Conservation (phyloP, 805 yeast genomes). For the Saturnispora serradocipensis region DNA sequence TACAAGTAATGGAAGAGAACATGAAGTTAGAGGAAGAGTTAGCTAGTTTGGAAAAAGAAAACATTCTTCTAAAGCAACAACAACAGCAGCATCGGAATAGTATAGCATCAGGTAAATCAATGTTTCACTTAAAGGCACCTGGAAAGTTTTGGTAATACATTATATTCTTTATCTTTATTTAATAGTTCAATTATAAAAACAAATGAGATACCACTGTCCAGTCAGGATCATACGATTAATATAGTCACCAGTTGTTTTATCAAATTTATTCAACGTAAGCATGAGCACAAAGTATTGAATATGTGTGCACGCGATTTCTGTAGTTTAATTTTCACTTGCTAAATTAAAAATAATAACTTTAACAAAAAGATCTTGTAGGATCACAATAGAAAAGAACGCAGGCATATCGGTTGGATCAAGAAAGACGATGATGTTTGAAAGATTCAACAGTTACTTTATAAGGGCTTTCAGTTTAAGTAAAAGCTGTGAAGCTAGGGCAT, state of each 20-base stretch:
- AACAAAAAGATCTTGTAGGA: neutral
- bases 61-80: slow-evolving; percentile 25
- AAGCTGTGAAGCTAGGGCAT: slow-evolving; percentile 19
- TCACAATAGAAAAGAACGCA: neutral
- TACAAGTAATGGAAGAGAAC: slow-evolving; percentile 59
- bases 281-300: neutral
- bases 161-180: neutral
- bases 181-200: neutral
- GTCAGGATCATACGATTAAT: neutral
- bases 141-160: slow-evolving; percentile 12
- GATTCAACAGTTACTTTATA: neutral
- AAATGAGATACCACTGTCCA: neutral
- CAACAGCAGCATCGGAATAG: slow-evolving; percentile 11
- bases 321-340: neutral
- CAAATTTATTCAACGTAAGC: neutral
- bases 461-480: neutral
- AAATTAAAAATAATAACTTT: no score
- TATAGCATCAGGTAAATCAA: slow-evolving; percentile 9
- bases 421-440: neutral
- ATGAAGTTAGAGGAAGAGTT: slow-evolving; percentile 47
- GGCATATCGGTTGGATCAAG: neutral
- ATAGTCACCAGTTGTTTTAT: neutral
- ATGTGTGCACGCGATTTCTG: neutral
- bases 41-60: slow-evolving; percentile 30
- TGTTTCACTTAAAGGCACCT: slow-evolving; percentile 9